Evolutionary conservation across 2,329 filamentous ascomycete genomes (phyloP), one percentile per base, ranked within the genome.

Genomic region (Fusarium bactridioides): DNA sequence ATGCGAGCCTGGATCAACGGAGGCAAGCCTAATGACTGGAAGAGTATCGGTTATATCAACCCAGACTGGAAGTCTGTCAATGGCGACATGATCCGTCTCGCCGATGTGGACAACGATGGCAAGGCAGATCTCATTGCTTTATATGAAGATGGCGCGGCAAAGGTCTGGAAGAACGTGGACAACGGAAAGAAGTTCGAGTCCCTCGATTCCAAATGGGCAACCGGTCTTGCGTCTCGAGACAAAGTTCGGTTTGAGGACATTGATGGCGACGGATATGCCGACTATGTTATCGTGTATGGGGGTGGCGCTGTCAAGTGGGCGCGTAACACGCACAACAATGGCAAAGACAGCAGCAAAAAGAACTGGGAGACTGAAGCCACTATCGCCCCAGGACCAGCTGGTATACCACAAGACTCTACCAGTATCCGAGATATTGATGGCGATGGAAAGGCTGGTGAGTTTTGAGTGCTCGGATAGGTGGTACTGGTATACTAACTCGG

Each of bases 81-180:
- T 4, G 64, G 67, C 10, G 29, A 70, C 15, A 70, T 70, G 56
- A 59, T 70, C 8, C 68, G 65, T 13, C 16, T 70, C 7, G 68
- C 68, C 3, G 68, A 69, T 35, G 65, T 70, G 4, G 68, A 70
- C 10, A 70, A 69, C 19, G 68, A 69, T 43, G 61, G 68, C 18
- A 70, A 61, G 33, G 68, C 65, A 8, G 64, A 70, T 13, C 9
- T 68, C 1, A 67, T 70, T 7, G 70, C n/a, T 10, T 3, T 73
- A 4, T 66, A 69, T 3, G 3, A 29, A 7, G 56, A 72, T 10
- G 67, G 67, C 4, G 63, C 70, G 10, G 72, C 71, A 16, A 74
- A 65, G 25, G 69, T 65, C 9, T 70, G 60, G 67, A 74, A 61
- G 23, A 74, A 73, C 18, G 25, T 23, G 4, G 37, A 72, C 5